Evolutionary conservation across 202 grass and related monocot genomes (phyloP).

Genomic region (Zoysia matrella): DNA sequence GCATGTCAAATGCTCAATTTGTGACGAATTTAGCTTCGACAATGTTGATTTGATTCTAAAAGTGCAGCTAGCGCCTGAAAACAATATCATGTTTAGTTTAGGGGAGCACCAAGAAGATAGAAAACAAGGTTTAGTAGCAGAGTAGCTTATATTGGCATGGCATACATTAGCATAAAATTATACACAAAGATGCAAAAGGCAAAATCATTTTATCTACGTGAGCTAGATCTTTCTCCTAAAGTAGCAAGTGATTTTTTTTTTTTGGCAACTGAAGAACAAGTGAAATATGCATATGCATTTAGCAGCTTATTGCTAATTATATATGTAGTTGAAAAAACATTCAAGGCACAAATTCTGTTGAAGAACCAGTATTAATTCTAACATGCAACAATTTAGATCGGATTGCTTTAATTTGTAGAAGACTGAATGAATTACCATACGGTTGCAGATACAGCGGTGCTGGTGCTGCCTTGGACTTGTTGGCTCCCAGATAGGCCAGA

Average conservation of each 20-base stretch:
- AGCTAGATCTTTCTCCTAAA: neutral
- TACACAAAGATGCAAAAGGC: conserved; percentile 23
- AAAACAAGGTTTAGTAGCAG: neutral
- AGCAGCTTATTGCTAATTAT: conserved; percentile 3
- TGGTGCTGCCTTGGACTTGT: conserved; percentile 49
- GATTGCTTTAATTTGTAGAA: neutral
- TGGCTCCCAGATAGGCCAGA: conserved; percentile 67
- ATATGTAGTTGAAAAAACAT: neutral
- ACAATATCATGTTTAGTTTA: conserved; percentile 3
- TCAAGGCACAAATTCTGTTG: neutral
- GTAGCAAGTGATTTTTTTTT: neutral
- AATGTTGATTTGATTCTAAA: conserved; percentile 32
- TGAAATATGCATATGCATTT: neutral
- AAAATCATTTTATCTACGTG: conserved; percentile 34
- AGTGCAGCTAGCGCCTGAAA: neutral
- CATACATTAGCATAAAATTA: conserved; percentile 58
- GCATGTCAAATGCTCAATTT: neutral
- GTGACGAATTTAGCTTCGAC: conserved; percentile 4
- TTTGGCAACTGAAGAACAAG: too few species aligned
- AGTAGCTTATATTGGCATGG: neutral
- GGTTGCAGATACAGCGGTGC: conserved; percentile 44
- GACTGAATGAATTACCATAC: conserved; percentile 40
- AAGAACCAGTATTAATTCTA: neutral
- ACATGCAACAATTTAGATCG: neutral
- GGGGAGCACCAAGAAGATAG: neutral